Evolutionary conservation across 169 alveolate species (phyloP).

Genomic region (Amoebophrya sp.): DNA sequence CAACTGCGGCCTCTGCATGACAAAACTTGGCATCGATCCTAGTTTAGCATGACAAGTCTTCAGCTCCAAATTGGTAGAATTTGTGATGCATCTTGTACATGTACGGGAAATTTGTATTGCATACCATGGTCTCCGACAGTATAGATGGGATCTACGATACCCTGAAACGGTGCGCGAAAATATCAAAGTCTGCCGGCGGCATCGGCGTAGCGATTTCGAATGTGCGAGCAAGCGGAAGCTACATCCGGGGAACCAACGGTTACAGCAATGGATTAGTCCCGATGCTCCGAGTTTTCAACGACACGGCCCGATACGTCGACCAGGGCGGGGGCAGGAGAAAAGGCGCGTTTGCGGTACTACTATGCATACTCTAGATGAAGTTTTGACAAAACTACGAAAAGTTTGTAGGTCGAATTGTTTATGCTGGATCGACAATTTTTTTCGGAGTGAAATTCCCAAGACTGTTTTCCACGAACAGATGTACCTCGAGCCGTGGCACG

Average conservation of each 20-base stretch:
- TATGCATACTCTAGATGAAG: too few species aligned
- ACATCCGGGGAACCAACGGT: conserved; percentile 97
- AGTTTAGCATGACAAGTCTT: too few species aligned
- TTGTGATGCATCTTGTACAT: too few species aligned
- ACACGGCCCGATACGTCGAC: conserved; percentile 62
- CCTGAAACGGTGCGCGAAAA: conserved; percentile 75
- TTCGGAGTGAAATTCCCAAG: too few species aligned
- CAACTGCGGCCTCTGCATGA: too few species aligned
- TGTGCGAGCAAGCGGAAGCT: conserved; percentile 89
- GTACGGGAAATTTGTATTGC: too few species aligned
- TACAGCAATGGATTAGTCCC: conserved; percentile 96
- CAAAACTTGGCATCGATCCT: too few species aligned
- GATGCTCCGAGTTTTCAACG: conserved; percentile 86
- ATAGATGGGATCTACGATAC: conserved; percentile 94
- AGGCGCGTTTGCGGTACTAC: conserved; percentile 21
- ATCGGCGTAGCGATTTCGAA: conserved; percentile 91
- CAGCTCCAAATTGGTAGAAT: too few species aligned
- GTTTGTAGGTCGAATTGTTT: too few species aligned
- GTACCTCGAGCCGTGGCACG: conserved; percentile 99
- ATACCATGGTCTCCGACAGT: conserved; percentile 87
- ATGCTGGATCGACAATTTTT: too few species aligned
- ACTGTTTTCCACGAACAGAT: too few species aligned
- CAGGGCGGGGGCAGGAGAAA: conserved; percentile 89
- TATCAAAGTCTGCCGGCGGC: conserved; percentile 97
- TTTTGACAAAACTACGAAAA: too few species aligned